Conservation (phyloP, 1,139 yeast genomes). For the Lizanozyma gosingica region DNA sequence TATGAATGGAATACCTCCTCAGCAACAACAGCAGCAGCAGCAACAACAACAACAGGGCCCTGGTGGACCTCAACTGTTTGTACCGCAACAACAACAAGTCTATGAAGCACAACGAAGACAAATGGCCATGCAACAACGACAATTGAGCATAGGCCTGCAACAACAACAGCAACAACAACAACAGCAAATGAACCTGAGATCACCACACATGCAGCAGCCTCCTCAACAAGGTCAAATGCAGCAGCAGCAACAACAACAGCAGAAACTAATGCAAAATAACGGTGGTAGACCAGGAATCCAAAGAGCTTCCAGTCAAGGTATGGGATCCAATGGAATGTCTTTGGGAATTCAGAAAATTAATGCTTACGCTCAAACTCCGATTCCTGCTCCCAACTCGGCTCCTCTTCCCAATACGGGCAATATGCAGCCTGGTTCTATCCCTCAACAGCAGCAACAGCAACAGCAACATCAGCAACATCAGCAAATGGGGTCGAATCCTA, state of each 20-base stretch:
- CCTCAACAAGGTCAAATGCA: conserved; percentile 5
- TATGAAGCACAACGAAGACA: conserved; percentile 4
- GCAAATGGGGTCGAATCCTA: conserved; percentile 4
- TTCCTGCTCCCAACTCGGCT: not conserved
- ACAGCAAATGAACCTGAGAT: conserved; percentile 5
- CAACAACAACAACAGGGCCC: conserved; percentile 2
- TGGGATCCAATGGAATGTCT: not conserved
- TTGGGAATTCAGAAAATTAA: not conserved
- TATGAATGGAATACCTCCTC: conserved; percentile 5
- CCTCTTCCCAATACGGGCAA: not conserved
- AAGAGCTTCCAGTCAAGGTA: conserved; percentile 4
- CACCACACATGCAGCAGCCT: conserved; percentile 6
- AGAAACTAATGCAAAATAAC: not conserved
- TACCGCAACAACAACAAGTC: conserved; percentile 5
- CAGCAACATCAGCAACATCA: too few relatives aligned
- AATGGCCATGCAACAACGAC: conserved; percentile 3
- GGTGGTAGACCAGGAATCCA: conserved; percentile 9
- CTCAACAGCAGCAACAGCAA: conserved; percentile 7
- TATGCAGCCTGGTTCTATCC: conserved; percentile 4
- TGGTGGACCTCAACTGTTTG: conserved; percentile 2
- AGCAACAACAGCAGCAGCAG: conserved; percentile 6
- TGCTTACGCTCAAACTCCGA: not conserved
- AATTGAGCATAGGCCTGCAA: conserved; percentile 2
- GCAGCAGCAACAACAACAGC: conserved; percentile 8
- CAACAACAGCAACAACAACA: conserved; percentile 2